Evolutionary conservation across 345 rosid species (phyloP).

Genomic region (Conringia planisiliqua): DNA sequence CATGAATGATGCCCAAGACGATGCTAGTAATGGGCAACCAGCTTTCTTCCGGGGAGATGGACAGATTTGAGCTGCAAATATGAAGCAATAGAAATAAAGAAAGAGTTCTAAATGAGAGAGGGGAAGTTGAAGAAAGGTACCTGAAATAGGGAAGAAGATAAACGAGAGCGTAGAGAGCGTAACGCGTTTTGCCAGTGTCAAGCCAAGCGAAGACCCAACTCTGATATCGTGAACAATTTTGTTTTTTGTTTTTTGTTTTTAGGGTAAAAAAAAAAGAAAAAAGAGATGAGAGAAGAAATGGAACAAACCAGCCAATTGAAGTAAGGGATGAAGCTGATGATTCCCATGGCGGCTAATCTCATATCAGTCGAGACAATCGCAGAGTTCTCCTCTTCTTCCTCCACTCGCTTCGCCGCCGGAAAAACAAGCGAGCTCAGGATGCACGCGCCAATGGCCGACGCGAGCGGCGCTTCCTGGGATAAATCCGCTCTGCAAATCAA

Average conservation of each 20-base stretch:
- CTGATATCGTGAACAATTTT: too few relatives aligned
- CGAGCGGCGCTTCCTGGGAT: conserved; percentile 64
- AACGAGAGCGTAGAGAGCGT: conserved; percentile 64
- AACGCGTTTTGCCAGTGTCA: conserved; percentile 82
- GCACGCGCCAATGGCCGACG: conserved; percentile 68
- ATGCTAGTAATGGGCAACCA: conserved; percentile 97
- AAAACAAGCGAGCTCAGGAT: conserved; percentile 69
- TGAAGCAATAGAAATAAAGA: neutral
- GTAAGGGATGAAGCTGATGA: conserved; percentile 88
- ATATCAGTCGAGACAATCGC: conserved; percentile 60
- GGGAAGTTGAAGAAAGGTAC: conserved; percentile 21
- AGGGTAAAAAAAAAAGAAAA: neutral
- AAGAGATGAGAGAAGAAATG: neutral
- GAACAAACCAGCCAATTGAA: conserved; percentile 89
- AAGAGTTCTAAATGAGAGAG: neutral
- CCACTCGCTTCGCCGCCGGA: conserved; percentile 36
- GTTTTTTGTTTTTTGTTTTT: too few relatives aligned
- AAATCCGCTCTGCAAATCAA: conserved; percentile 64
- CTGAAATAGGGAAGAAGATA: conserved; percentile 87
- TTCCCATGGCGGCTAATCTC: conserved; percentile 85
- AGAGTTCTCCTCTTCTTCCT: conserved; percentile 46
- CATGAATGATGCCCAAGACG: conserved; percentile 70
- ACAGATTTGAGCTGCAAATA: conserved; percentile 63
- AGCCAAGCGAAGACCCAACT: conserved; percentile 99
- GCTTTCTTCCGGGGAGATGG: conserved; percentile 80